Evolutionary conservation across 2,329 filamentous ascomycete species (phyloP).

Genomic region (Aspergillus glaucus): DNA sequence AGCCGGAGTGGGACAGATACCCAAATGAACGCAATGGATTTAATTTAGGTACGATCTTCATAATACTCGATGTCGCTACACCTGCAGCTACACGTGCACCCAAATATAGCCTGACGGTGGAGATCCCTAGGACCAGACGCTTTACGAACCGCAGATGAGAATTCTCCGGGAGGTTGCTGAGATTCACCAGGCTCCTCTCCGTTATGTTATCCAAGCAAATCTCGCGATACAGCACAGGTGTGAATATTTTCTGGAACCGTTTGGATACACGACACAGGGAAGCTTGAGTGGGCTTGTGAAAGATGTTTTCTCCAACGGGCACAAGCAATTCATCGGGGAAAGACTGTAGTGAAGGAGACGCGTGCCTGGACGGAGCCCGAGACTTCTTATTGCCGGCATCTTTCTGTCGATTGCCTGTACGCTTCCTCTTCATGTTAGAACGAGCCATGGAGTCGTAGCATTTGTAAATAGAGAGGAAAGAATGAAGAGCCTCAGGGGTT

Average conservation of each 20-base stretch:
- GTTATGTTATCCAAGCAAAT: neutral
- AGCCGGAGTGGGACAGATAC: neutral
- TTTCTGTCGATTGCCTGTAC: neutral
- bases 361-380: neutral
- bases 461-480: too few species aligned
- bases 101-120: neutral
- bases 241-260: neutral
- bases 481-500: too few species aligned
- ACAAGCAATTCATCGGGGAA: neutral
- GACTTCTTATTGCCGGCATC: too few species aligned
- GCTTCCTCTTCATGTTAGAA: neutral
- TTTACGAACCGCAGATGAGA: neutral
- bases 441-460: too few species aligned
- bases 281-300: neutral
- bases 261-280: neutral
- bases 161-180: neutral
- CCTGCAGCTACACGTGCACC: neutral
- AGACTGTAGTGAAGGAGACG: neutral
- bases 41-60: neutral
- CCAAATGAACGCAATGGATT: neutral
- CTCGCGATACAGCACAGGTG: neutral
- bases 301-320: neutral
- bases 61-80: too few species aligned
- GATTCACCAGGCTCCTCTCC: neutral
- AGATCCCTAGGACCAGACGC: neutral